phyloP scores from a whole-genome alignment of 1,284 basidiomycete species.

The Ganoderma resinaceum region DNA sequence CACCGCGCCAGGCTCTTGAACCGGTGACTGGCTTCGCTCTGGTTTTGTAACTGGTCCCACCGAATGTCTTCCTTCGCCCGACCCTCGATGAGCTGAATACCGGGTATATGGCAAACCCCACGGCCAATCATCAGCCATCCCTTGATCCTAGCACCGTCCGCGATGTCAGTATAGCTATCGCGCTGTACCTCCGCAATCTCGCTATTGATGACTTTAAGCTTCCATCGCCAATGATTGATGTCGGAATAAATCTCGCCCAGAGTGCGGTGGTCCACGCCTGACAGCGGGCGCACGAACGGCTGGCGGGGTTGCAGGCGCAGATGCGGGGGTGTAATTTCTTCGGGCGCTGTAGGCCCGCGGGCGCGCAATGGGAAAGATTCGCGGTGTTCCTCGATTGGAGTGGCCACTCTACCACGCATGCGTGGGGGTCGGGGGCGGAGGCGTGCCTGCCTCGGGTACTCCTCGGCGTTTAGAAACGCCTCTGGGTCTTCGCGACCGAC shows the following conservation, averaged over 20 bases:
- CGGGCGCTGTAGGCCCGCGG: slow-evolving; percentile 24
- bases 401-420: slow-evolving; percentile 22
- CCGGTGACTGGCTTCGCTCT: slow-evolving; percentile 51
- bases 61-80: slow-evolving; percentile 81
- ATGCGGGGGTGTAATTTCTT: slow-evolving; percentile 64
- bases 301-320: slow-evolving; percentile 70
- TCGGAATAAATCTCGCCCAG: slow-evolving; percentile 70
- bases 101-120: slow-evolving; percentile 68
- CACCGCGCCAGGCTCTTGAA: slow-evolving; percentile 59
- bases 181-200: slow-evolving; percentile 73
- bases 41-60: slow-evolving; percentile 77
- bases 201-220: slow-evolving; percentile 73
- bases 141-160: slow-evolving; percentile 68
- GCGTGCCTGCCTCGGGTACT: slow-evolving; percentile 36
- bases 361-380: slow-evolving; percentile 70
- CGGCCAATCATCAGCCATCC: slow-evolving; percentile 82
- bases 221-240: slow-evolving; percentile 72
- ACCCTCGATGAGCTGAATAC: slow-evolving; percentile 74
- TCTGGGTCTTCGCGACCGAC: slow-evolving; percentile 47
- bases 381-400: slow-evolving; percentile 49
- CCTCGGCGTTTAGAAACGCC: slow-evolving; percentile 46
- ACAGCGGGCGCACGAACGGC: slow-evolving; percentile 75
- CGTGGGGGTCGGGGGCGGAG: slow-evolving; percentile 37
- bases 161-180: slow-evolving; percentile 71
- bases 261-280: slow-evolving; percentile 68